A percentile compares a stretch with the other conserved stretches of the same genome.
These are phyloP conservation scores for Backusella morwellensis DNA, from an alignment of 192 early-diverging fungal genomes.

Conservation along the genomic window DNA sequence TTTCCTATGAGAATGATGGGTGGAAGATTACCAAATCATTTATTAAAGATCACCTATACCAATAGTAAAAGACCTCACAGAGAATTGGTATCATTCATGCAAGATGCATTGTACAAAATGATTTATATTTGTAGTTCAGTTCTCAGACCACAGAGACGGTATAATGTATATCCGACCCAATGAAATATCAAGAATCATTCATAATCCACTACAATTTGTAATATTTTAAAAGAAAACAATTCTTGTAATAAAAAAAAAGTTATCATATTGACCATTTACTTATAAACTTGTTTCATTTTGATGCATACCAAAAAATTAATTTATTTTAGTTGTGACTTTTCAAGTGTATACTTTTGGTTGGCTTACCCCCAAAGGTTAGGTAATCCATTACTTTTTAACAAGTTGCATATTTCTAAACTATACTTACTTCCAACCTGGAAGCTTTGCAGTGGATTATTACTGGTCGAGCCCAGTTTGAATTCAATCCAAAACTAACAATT, in stretches of 20 bases:
- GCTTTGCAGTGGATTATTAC: neutral
- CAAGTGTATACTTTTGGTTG: neutral
- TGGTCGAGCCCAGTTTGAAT: neutral
- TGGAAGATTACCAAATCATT: neutral
- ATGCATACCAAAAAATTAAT: neutral
- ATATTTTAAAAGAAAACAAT: neutral
- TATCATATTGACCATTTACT: neutral
- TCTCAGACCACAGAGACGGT: neutral
- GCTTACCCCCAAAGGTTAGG: neutral
- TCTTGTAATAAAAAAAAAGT: neutral
- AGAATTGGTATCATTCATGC: neutral
- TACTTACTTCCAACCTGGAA: neutral
- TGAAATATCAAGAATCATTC: neutral
- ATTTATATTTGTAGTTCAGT: neutral
- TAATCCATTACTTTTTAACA: neutral
- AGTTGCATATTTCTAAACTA: neutral
- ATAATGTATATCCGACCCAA: neutral
- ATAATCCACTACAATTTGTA: neutral
- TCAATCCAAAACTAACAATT: neutral
- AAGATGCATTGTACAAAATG: neutral
- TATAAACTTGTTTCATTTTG: neutral
- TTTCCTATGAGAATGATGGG: slow-evolving; percentile 3
- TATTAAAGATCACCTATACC: neutral
- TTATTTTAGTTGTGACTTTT: neutral
- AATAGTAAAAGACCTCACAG: neutral